Base-by-base conservation (phyloP, 2,329 filamentous ascomycete species). In the Trichoderma sp. region DNA sequence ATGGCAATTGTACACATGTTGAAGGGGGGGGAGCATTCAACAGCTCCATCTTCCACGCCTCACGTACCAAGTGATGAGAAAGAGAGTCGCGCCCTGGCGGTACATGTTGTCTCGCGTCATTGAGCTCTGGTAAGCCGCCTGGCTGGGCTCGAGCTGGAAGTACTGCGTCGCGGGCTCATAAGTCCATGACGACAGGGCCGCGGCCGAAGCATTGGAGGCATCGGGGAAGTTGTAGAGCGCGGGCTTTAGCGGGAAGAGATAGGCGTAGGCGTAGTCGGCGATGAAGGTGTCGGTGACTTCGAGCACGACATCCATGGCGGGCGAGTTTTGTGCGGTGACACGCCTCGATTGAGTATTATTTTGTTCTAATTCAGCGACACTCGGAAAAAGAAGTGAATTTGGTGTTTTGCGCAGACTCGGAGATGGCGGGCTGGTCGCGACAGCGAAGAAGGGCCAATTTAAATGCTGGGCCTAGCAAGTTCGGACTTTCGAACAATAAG, bases 261-360 rank as follows among this genome's bases (percentile, higher is more conserved):
- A 84, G 61, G 94, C 90, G 78, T 96, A 97, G 70, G 92, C 75
- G 74, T 90, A 88, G 82, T 98, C 95, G 80, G 91, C 91, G 72
- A 94, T 76, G 76, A 91, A 93, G 75, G 90, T 92, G 82, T 98
- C 95, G 81, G 88, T 87, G 70, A 94, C 75, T 81, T 97, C 94
- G 73, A 97, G 91, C 57, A 96, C 89, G 82, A 97, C 89, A 85
- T 98, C 95, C 95, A 98, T 97, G 80, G 78, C 84, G 83, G 72
- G 43, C 43, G 52, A 40, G 37, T 31, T 40, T 19, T 19, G 4
- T 59, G 19, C 8, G 47, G 14, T n/a, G 8, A 24, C 56, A 13
- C 57, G 57, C 57, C 57, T 27, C 35, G 55, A 58, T 21, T 27
- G n/a, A 7, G 11, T 4, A 11, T 40, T 4, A 10, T 33, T 13